These are phyloP conservation scores for Yamadazyma ubonensis DNA, from an alignment of 805 yeast species.

Conservation along the genomic window DNA sequence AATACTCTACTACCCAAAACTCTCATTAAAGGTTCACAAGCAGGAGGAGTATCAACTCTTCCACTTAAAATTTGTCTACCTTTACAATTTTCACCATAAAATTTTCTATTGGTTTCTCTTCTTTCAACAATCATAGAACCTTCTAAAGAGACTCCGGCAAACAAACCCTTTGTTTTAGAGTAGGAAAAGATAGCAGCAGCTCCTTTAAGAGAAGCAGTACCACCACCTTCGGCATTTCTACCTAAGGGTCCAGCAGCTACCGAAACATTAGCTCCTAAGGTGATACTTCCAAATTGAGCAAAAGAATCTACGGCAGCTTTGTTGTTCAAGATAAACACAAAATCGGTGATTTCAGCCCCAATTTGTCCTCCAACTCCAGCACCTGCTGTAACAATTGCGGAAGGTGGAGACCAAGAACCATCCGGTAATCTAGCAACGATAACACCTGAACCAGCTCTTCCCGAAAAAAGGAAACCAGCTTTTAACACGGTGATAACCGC, in stretches of 20 bases:
- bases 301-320: conserved; percentile 88
- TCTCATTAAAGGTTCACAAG: conserved; percentile 81
- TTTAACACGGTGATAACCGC: conserved; percentile 92
- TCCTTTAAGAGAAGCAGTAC: conserved; percentile 81
- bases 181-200: conserved; percentile 92
- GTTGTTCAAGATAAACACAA: conserved; percentile 87
- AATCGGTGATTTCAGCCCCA: conserved; percentile 95
- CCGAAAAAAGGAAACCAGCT: conserved; percentile 94
- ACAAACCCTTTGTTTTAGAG: conserved; percentile 93
- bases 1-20: conserved; percentile 85
- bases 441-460: conserved; percentile 96
- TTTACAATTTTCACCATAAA: conserved; percentile 84
- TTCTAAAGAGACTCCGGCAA: conserved; percentile 96
- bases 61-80: conserved; percentile 86
- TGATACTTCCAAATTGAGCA: conserved; percentile 90
- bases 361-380: conserved; percentile 99
- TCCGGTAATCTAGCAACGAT: conserved; percentile 92
- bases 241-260: conserved; percentile 98
- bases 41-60: conserved; percentile 89
- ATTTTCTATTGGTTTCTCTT: conserved; percentile 94
- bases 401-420: conserved; percentile 97
- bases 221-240: conserved; percentile 96
- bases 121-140: conserved; percentile 97
- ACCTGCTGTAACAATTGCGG: conserved; percentile 93
- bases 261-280: conserved; percentile 92